These are phyloP conservation scores for Phytophthora sansomeana DNA, from an alignment of 352 stramenopile species.

Conservation along the genomic window DNA sequence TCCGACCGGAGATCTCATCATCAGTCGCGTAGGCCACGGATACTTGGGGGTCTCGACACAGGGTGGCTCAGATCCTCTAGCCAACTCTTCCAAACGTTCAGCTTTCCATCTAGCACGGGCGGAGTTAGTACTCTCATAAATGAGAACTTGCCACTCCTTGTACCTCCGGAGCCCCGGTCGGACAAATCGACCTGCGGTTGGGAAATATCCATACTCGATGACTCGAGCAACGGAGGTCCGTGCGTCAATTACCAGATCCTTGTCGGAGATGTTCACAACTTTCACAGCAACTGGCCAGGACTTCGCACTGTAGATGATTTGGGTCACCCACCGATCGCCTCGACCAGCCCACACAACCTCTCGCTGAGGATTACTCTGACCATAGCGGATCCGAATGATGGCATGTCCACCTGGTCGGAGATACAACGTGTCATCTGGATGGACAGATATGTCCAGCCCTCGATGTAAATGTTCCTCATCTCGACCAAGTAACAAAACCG, in stretches of 20 bases:
- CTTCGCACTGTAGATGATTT: background rate
- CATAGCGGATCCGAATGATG: background rate
- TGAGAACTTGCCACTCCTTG: background rate
- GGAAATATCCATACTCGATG: background rate
- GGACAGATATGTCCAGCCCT: conserved; percentile 19
- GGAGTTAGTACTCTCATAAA: background rate
- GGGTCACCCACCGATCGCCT: background rate
- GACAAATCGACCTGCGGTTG: background rate
- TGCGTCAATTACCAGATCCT: background rate
- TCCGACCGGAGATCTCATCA: too few relatives aligned
- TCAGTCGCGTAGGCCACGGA: too few relatives aligned
- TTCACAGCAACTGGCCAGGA: background rate
- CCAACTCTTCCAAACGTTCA: too few relatives aligned
- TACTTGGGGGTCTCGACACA: too few relatives aligned
- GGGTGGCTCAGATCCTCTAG: too few relatives aligned
- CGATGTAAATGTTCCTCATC: too few relatives aligned
- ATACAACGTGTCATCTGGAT: background rate
- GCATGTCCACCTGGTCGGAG: background rate
- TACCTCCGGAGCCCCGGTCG: background rate
- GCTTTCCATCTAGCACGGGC: too few relatives aligned
- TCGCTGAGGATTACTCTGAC: background rate
- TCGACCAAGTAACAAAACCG: too few relatives aligned
- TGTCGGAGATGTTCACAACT: background rate
- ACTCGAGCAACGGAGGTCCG: background rate
- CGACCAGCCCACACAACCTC: conserved; percentile 1